Evolutionary conservation across 2,329 filamentous ascomycete genomes (phyloP).

Genomic region (Nemania serpens): DNA sequence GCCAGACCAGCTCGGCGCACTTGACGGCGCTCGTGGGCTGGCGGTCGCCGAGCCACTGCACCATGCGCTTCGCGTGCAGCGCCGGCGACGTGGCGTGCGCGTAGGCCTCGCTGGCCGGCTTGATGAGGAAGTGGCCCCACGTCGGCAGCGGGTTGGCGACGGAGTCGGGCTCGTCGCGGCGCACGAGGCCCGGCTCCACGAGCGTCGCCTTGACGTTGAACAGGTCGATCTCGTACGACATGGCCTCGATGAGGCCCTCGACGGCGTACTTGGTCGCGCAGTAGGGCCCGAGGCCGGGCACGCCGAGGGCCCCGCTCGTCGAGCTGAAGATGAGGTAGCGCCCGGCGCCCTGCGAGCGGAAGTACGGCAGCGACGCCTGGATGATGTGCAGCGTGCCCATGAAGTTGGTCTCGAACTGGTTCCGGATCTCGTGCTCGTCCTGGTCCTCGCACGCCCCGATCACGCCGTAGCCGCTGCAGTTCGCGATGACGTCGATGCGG

Average conservation of each 20-base stretch:
- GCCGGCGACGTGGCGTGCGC: slow-evolving; percentile 77
- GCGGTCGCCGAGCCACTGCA: slow-evolving; percentile 91
- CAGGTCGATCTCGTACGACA: slow-evolving; percentile 90
- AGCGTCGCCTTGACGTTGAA: slow-evolving; percentile 95
- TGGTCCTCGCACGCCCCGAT: slow-evolving; percentile 97
- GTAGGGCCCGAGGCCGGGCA: slow-evolving; percentile 90
- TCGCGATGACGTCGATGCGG: slow-evolving; percentile 85
- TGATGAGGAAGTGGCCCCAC: slow-evolving; percentile 92
- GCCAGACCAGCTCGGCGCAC: slow-evolving; percentile 91
- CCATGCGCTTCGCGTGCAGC: slow-evolving; percentile 85
- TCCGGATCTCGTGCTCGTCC: slow-evolving; percentile 90
- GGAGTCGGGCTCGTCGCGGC: slow-evolving; percentile 77
- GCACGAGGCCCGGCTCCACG: slow-evolving; percentile 87
- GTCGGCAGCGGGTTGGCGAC: slow-evolving; percentile 65
- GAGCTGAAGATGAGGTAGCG: slow-evolving; percentile 95
- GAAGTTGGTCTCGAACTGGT: slow-evolving; percentile 98
- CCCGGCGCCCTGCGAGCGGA: slow-evolving; percentile 74
- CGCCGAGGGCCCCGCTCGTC: slow-evolving; percentile 88
- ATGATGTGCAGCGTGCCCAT: slow-evolving; percentile 95
- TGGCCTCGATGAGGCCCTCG: slow-evolving; percentile 91
- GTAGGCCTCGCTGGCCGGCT: slow-evolving; percentile 82
- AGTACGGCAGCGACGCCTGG: slow-evolving; percentile 84
- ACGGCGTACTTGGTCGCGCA: slow-evolving; percentile 98
- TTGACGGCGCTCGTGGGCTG: slow-evolving; percentile 93
- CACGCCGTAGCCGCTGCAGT: slow-evolving; percentile 93